Conservation (phyloP, 176 grass and related monocot species). For the Phragmites australis region DNA sequence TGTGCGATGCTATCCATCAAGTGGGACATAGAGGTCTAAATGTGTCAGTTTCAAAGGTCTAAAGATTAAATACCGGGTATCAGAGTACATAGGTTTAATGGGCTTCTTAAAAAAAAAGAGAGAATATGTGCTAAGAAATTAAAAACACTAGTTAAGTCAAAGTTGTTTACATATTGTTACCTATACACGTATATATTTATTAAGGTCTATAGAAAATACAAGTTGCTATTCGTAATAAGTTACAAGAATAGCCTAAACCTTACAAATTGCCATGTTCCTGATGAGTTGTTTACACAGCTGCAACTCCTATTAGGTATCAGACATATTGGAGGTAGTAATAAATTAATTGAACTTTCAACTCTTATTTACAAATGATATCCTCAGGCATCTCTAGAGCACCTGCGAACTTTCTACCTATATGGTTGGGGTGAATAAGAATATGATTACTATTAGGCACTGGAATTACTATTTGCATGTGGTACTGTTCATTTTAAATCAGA, state of each 20-base stretch:
- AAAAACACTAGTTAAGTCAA: not conserved
- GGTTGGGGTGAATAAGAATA: not conserved
- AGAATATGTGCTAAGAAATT: not conserved
- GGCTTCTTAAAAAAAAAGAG: not conserved
- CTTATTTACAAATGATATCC: slow-evolving; percentile 37
- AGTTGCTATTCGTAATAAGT: no score
- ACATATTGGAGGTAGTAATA: slow-evolving; percentile 1
- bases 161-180: no score
- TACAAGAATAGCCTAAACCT: not conserved
- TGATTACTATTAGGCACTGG: no score
- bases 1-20: not conserved
- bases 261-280: not conserved
- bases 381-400: not conserved
- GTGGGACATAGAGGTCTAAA: not conserved
- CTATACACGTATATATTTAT: no score
- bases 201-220: no score
- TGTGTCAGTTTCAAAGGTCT: not conserved
- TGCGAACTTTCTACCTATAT: not conserved
- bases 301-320: not conserved
- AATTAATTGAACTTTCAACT: slow-evolving; percentile 3
- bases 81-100: not conserved
- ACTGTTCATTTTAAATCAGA: no score
- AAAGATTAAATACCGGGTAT: not conserved
- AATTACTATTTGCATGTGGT: no score
- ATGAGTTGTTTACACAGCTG: not conserved